Evolutionary conservation across 2,329 filamentous ascomycete genomes (phyloP), one percentile per base, ranked within the genome.

Genomic region (Calonectria multiphialidica): DNA sequence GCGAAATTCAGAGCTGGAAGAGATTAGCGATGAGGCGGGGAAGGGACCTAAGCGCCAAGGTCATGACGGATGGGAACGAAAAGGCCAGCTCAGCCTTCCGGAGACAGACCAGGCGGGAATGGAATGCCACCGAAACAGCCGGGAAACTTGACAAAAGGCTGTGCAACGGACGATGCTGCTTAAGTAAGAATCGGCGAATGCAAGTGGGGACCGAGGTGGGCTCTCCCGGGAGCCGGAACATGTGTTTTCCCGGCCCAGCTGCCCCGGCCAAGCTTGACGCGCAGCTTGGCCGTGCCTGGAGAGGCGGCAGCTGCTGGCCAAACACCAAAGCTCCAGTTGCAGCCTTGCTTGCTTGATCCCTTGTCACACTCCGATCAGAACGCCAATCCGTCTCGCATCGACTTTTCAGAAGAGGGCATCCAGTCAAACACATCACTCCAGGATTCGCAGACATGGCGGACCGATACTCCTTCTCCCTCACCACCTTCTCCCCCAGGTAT

Each of bases 401-500:
- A 65, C 70, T 68, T 62, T 73, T 70, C 49, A 70, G 49, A 66
- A 21, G 59, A 45, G 70, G 65, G 71, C 62, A 68, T 62, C 59
- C 63, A 42, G 68, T 33, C 49, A 16, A 75, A 42, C 49, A 67
- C 37, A 59, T 65, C 49, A 44, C 45, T 66, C 44, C 37, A 74
- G 67, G 47, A 72, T 33, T 64, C 76, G 74, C 80, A 82, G 88
- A 77, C 83, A 99, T 99, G 96, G 96, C 97, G 83, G 97, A 99
- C 87, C 91, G 97, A 89, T 99, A 99, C 87, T 98, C 96, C 68
- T 99, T 99, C 92, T 99, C 97, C 72, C 91, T 99, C 84, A 99
- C 97, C 76, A 99, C 97, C 77, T 99, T 99, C 93, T 98, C 97
- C 82, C 97, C 97, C 85, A 99, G 96, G 97, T 97, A 92, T 86